Conservation (phyloP, 148 eudicot species). For the Arbutus unedo region DNA sequence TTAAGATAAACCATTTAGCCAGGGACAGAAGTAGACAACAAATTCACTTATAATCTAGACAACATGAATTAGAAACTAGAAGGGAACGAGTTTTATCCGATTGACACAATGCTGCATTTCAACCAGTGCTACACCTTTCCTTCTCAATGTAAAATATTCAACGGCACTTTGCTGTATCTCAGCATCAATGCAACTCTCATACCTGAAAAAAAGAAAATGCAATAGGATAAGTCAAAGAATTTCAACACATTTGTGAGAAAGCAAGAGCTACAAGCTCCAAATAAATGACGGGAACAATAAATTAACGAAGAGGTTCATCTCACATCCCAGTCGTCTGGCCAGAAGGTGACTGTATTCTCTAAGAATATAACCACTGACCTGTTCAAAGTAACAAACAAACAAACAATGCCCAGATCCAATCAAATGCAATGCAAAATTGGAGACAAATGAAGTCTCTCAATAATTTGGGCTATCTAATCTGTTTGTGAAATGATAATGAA, state of each 20-base stretch:
- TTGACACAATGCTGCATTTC: constrained; percentile 55
- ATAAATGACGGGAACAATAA: not conserved
- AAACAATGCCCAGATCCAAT: not conserved
- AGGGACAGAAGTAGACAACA: too few species aligned
- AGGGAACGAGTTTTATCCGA: not conserved
- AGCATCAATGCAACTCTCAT: constrained; percentile 93
- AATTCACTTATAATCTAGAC: too few species aligned
- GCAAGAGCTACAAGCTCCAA: not conserved
- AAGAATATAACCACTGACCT: constrained; percentile 94
- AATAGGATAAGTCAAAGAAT: constrained; percentile 20
- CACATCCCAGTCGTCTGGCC: constrained; percentile 92
- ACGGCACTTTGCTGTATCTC: constrained; percentile 97
- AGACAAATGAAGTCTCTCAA: not conserved
- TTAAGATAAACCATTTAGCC: too few species aligned
- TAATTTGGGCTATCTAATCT: not conserved
- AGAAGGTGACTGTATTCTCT: constrained; percentile 98
- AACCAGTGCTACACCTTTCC: constrained; percentile 81
- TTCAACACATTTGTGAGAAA: not conserved
- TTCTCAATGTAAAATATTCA: constrained; percentile 80
- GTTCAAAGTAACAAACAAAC: constrained; percentile 17
- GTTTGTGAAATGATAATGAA: not conserved
- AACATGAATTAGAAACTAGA: not conserved
- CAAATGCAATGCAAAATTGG: not conserved
- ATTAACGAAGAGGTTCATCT: constrained; percentile 18
- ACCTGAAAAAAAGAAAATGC: constrained; percentile 41